Base-by-base conservation (phyloP, 2,329 filamentous ascomycete genomes). In the Xylaria sp. region DNA sequence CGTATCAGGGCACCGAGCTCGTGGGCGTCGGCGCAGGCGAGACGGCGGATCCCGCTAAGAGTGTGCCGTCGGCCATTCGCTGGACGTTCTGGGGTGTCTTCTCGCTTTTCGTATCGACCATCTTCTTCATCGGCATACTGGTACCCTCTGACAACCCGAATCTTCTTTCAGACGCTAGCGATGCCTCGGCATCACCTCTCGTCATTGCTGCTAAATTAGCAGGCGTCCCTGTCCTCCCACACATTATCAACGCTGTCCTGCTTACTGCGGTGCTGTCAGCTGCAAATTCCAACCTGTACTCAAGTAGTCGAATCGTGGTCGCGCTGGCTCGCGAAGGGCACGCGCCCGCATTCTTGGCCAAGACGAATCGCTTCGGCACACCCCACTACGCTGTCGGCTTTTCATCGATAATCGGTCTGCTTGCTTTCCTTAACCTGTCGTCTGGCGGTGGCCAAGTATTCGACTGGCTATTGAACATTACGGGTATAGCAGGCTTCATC, bases 1-100 rank as follows among this genome's bases (percentile, higher is more conserved):
- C 85, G 19, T 91, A 85, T 76, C 87, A 90, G 74, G 90, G 90
- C 41, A 86, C 89, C 2, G 91, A 93, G 76, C 83, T 92, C 15
- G 90, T 92, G 8, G 90, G 87, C 64, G 86, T 94, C 48, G 89
- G 88, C n/a, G 90, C 90, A 4, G 90, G 90, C 62, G 91, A 94
- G 78, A 89, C 89, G 7, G 83, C 85, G 48, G 87, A 92, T 72
- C 91, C 90, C 5, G 83, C 85, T 68, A 89, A 88, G 76, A 88
- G 85, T 15, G 88, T 94, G 52, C 91, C 91, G 0, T 79, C 81
- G 11, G 90, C 90, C 23, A 91, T 93, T 70, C 85, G 85, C 53
- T 89, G 86, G 78, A 91, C 90, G 0, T 93, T 91, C 75, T 91
- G 87, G 83, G 86, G 89, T 58, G 91, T 93, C 66, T 82, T 92